Conservation (phyloP, 2,329 filamentous ascomycete genomes). For the Fusarium sp. region DNA sequence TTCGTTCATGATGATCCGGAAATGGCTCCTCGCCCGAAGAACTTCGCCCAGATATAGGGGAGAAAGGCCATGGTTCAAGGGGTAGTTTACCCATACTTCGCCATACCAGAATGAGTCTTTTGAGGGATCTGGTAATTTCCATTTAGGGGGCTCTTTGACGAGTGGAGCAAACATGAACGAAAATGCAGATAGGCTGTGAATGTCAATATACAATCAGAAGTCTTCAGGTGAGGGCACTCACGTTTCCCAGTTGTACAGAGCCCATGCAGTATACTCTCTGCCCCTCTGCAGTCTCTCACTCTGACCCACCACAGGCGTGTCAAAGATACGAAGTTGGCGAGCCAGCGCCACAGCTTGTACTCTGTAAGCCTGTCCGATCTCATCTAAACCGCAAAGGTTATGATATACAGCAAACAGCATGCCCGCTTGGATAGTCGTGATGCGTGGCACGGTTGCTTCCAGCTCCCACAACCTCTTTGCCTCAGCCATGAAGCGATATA, state of each 20-base stretch:
- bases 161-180: constrained; percentile 45
- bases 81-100: constrained; percentile 53
- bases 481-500: constrained; percentile 53
- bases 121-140: constrained; percentile 46
- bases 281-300: constrained; percentile 37
- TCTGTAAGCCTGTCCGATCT: constrained; percentile 51
- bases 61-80: constrained; percentile 36
- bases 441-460: constrained; percentile 40
- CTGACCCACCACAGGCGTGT: constrained; percentile 7
- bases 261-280: constrained; percentile 50
- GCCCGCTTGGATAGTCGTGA: constrained; percentile 53
- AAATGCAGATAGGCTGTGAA: constrained; percentile 38
- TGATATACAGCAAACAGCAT: constrained; percentile 49
- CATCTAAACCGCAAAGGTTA: constrained; percentile 51
- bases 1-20: constrained; percentile 52
- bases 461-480: constrained; percentile 54
- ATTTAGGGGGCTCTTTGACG: constrained; percentile 46
- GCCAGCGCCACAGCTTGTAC: constrained; percentile 50
- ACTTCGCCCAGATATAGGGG: constrained; percentile 44
- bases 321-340: constrained; percentile 48
- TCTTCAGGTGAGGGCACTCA: constrained; percentile 7
- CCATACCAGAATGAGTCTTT: constrained; percentile 47
- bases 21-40: constrained; percentile 44
- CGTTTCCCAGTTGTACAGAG: constrained; percentile 51
- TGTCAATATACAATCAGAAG: rapidly evolving